Evolutionary conservation across 345 rosid genomes (phyloP).

Genomic region (Laguncularia racemosa): DNA sequence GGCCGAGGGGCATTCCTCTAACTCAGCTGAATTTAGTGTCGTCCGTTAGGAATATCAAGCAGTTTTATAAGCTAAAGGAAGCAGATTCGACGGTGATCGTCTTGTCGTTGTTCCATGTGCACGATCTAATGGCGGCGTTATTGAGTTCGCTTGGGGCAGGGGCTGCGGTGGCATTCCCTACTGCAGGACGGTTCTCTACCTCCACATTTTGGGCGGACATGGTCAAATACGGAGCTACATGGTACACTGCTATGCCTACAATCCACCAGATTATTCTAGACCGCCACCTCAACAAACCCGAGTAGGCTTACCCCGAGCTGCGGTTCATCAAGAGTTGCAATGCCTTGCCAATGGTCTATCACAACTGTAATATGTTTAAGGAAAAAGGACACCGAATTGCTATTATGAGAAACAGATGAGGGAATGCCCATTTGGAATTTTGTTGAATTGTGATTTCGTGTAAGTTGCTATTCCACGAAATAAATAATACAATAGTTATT

Average conservation of each 20-base stretch:
- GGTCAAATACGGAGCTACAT: conserved; percentile 61
- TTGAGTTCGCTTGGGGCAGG: conserved; percentile 71
- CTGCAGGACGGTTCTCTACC: conserved; percentile 77
- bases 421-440: too few species aligned
- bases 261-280: conserved; percentile 86
- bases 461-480: too few species aligned
- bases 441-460: too few species aligned
- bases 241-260: conserved; percentile 91
- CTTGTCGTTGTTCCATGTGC: conserved; percentile 81
- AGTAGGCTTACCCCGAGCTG: conserved; percentile 52
- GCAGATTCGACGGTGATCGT: conserved; percentile 76
- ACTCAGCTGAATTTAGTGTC: conserved; percentile 57
- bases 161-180: conserved; percentile 71
- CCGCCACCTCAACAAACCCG: conserved; percentile 55
- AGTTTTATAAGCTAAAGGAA: conserved; percentile 64
- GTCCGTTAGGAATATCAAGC: conserved; percentile 50
- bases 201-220: conserved; percentile 80
- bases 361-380: too few species aligned
- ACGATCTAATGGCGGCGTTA: conserved; percentile 68
- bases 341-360: too few species aligned
- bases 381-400: too few species aligned
- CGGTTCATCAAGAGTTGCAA: conserved; percentile 87
- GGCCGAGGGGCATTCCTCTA: conserved; percentile 76
- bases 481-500: too few species aligned
- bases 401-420: too few species aligned